Evolutionary conservation across 192 early-diverging fungal species (phyloP).

Genomic region (Entomortierella parvispora): DNA sequence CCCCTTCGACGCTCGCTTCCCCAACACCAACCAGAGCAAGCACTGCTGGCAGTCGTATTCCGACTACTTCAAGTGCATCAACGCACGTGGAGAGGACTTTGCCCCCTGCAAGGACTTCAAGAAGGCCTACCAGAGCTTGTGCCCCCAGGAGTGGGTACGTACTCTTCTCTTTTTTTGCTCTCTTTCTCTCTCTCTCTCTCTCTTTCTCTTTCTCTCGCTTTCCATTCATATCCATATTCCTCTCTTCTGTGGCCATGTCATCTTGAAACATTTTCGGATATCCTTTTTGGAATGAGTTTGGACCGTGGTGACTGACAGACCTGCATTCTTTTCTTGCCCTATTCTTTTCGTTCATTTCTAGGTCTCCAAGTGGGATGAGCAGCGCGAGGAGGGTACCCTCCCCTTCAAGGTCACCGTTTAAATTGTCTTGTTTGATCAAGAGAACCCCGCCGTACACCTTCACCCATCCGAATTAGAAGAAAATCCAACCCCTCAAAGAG

Average conservation of each 20-base stretch:
- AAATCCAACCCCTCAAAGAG: no score
- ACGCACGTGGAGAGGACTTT: slow-evolving; percentile 96
- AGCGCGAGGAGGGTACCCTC: slow-evolving; percentile 46
- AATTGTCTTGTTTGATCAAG: background rate
- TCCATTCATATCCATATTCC: no score
- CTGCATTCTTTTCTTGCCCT: no score
- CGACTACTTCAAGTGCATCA: slow-evolving; percentile 92
- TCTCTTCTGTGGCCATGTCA: no score
- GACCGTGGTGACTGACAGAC: background rate
- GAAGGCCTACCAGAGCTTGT: slow-evolving; percentile 84
- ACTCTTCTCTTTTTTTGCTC: background rate
- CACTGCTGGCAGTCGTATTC: slow-evolving; percentile 99
- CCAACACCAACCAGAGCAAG: slow-evolving; percentile 99
- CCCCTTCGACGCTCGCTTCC: slow-evolving; percentile 83
- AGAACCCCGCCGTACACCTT: no score
- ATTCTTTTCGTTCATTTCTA: background rate
- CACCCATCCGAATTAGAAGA: no score
- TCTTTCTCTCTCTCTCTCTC: no score
- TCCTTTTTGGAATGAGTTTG: background rate
- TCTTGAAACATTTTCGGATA: no score
- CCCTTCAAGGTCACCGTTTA: slow-evolving; percentile 42
- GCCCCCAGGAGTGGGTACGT: slow-evolving; percentile 92
- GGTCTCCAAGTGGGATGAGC: slow-evolving; percentile 47
- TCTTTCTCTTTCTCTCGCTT: no score
- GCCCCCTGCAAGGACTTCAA: slow-evolving; percentile 93